Percentiles rank a stretch among this genome's conserved stretches.
Conservation (phyloP, 2,329 filamentous ascomycete genomes). For the Aspergillus sp. region DNA sequence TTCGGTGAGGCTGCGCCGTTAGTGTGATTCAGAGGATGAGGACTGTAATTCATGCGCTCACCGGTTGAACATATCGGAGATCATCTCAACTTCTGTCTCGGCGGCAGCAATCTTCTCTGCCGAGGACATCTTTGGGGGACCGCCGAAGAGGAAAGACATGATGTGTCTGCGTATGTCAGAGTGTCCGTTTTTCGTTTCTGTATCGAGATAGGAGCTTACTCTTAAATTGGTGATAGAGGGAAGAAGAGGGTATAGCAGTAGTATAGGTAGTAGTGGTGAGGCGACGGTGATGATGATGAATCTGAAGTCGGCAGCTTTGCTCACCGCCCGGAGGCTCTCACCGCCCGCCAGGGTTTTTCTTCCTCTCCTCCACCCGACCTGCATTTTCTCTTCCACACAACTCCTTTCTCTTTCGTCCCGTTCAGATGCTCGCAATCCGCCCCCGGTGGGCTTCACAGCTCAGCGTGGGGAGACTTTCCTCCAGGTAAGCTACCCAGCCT, state of each 20-base stretch:
- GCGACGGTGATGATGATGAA: neutral
- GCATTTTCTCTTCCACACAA: slow-evolving; percentile 16
- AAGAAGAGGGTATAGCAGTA: too few species aligned
- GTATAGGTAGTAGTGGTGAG: too few species aligned
- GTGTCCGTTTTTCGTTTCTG: neutral
- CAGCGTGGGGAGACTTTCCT: slow-evolving; percentile 24
- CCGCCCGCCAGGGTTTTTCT: slow-evolving; percentile 16
- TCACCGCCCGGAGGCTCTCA: slow-evolving; percentile 21
- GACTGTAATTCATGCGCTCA: slow-evolving; percentile 42
- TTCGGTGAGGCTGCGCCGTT: slow-evolving; percentile 65
- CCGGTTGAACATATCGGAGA: slow-evolving; percentile 98
- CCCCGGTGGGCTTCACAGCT: slow-evolving; percentile 33
- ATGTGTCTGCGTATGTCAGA: slow-evolving; percentile 3
- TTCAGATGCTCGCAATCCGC: slow-evolving; percentile 40
- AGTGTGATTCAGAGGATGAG: neutral
- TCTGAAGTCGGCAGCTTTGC: slow-evolving; percentile 18
- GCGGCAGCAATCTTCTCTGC: slow-evolving; percentile 96
- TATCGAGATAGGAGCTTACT: too few species aligned
- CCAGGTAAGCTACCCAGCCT: slow-evolving; percentile 32
- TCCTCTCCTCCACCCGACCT: slow-evolving; percentile 13
- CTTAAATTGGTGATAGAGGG: too few species aligned
- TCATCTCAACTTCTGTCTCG: slow-evolving; percentile 95
- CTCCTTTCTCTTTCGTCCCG: slow-evolving; percentile 13
- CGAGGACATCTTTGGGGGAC: slow-evolving; percentile 79
- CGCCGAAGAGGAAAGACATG: slow-evolving; percentile 73